Evolutionary conservation across 768 basidiomycete genomes (phyloP), one percentile per base, ranked within the genome.

Genomic region (Hypholoma fasciculare): DNA sequence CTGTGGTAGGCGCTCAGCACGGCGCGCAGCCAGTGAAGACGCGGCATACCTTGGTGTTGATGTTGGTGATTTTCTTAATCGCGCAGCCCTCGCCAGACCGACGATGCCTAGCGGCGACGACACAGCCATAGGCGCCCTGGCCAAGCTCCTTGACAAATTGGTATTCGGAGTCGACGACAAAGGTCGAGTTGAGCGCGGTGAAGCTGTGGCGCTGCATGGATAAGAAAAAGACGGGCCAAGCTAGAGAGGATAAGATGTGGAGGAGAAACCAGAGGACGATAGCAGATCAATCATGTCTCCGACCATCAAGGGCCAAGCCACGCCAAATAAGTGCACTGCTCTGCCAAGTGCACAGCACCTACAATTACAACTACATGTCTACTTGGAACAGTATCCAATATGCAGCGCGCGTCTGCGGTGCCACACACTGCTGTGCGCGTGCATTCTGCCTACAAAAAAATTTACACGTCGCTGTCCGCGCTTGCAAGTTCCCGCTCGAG

Each of bases 121-220:
- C 93, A 68, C 90, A 94, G 42, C 95, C 94, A 71, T 97, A 96
- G 19, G 95, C 94, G 63, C 96, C 94, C 72, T 96, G 93, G 30
- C 95, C 94, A 53, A 98, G 90, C 69, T 98, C 96, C 76, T 98
- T 98, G 74, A 96, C 92, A 72, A 92, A 96, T 69, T 90, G 85
- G 67, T 96, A 97, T 72, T 92, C 89, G 13, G 87, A 79, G 68
- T 96, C 94, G 71, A 96, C 92, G 60, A 93, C 75, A 69, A 95
- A 96, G 49, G 83, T 89, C 54, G 92, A 92, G 71, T 91, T 92
- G 66, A 96, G 85, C 4, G 93, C 82, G 60, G 82, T 87, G 76
- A 95, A 94, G 40, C 82, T 85, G 69, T 90, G 89, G 59, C 90
- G 79, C 67, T 87, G 85, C 84, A 89, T 88, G 63, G 60, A 71